Base-by-base conservation (phyloP, 2,329 filamentous ascomycete species). In the Sporothrix brasiliensis region DNA sequence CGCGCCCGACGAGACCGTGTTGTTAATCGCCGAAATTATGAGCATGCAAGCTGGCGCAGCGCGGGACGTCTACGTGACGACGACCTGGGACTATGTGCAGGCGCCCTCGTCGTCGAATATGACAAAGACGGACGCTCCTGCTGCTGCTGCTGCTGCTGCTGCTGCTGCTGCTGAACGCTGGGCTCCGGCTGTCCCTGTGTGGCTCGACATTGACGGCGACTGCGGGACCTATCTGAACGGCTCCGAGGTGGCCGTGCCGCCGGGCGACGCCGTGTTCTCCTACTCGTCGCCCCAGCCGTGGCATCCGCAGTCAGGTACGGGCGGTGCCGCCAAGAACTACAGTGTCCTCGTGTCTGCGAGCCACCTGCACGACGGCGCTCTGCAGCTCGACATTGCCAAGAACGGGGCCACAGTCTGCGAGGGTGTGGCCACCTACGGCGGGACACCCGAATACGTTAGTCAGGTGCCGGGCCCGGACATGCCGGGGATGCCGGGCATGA, bases 171-270 rank as follows among this genome's bases (percentile, higher is more conserved):
- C 61, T 1, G 70, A 49, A 2, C 16, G 19, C 9, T 76, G 75
- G 66, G 65, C 56, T 13, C 34, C 60, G 14, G 68, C 70, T 14
- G 72, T 58, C 7, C 73, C 75, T 41, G 30, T 76, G 21, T 77
- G 75, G 75, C 73, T 77, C 11, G 75, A 76, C 70, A 69, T 77
- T 14, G 73, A 73, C 67, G 76, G 75, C 44, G 16, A 39, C 65
- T 77, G 76, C 69, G 68, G 68, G 7, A n/a, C 54, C 1, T 70
- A 47, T 49, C 39, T 41, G 24, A 72, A 70, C 58, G 60, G 52
- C 19, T 71, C 70, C 27, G 68, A 74, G 30, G 71, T 75, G 16
- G 65, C 72, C 7, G 72, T 74, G 11, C 67, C 71, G 1, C 47
- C 60, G 1, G 44, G 54, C 63, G n/a, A 24, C 3, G 66, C 16